phyloP scores from a whole-genome alignment of 1,284 basidiomycete genomes.

The Ustilago nuda region DNA sequence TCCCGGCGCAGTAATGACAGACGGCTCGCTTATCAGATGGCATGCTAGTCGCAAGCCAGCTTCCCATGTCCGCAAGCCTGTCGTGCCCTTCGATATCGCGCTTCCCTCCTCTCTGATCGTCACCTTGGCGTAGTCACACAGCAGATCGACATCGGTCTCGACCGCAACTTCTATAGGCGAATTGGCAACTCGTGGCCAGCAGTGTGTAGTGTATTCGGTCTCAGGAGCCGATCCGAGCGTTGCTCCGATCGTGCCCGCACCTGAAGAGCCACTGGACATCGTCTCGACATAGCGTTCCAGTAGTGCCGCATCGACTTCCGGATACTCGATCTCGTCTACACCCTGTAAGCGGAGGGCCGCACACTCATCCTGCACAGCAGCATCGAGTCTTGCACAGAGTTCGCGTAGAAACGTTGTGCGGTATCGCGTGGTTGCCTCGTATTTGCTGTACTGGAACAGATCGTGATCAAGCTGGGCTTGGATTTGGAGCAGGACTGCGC shows the following conservation, averaged over 20 bases:
- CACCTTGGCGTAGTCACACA: conserved; percentile 18
- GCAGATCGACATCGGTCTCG: conserved; percentile 9
- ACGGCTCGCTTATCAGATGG: conserved; percentile 33
- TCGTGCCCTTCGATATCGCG: conserved; percentile 50
- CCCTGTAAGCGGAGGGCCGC: conserved; percentile 18
- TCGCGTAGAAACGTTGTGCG: conserved; percentile 41
- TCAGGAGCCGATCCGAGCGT: conserved; percentile 22
- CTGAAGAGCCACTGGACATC: conserved; percentile 21
- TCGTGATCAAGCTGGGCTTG: conserved; percentile 35
- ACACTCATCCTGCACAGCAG: conserved; percentile 38
- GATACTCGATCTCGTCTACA: conserved; percentile 40
- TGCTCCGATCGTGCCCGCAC: not conserved
- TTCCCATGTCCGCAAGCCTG: conserved; percentile 53
- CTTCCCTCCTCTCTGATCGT: conserved; percentile 47
- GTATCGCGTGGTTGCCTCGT: conserved; percentile 32
- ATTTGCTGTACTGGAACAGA: conserved; percentile 19
- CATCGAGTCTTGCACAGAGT: conserved; percentile 38
- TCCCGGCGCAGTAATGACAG: conserved; percentile 20
- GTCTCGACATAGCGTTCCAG: conserved; percentile 43
- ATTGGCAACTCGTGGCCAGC: conserved; percentile 14
- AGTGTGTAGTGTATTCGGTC: conserved; percentile 37
- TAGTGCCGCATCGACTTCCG: conserved; percentile 44
- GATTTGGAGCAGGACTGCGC: conserved; percentile 23
- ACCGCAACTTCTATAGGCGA: not conserved
- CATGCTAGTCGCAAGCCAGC: conserved; percentile 43